Evolutionary conservation across 441 rosid species (phyloP).

Genomic region (Daphne laureola): DNA sequence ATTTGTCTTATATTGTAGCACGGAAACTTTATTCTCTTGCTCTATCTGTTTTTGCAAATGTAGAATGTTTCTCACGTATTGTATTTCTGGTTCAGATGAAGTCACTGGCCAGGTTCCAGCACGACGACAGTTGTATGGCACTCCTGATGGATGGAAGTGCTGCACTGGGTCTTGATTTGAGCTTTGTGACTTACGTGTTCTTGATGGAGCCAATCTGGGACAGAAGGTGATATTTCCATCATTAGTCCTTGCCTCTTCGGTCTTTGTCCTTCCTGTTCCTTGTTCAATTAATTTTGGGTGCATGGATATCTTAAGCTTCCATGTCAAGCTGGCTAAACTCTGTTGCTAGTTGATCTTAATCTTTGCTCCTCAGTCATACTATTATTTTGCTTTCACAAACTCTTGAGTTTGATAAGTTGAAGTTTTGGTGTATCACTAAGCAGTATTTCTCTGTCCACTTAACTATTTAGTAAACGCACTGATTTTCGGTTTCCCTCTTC

Average conservation of each 20-base stretch:
- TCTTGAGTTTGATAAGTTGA: too few relatives aligned
- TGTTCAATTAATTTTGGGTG: constrained; percentile 7
- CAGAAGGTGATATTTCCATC: constrained; percentile 62
- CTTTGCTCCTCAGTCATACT: too few relatives aligned
- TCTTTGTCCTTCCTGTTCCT: neutral
- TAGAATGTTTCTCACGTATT: constrained; percentile 2
- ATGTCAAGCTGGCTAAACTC: too few relatives aligned
- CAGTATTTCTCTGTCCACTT: neutral
- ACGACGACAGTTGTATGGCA: constrained; percentile 68
- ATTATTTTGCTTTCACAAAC: too few relatives aligned
- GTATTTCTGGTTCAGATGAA: constrained; percentile 49
- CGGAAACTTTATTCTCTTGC: too few relatives aligned
- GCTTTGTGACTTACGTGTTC: constrained; percentile 84
- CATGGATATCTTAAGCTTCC: neutral
- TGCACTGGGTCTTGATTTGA: constrained; percentile 94
- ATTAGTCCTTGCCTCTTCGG: neutral
- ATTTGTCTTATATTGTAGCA: too few relatives aligned
- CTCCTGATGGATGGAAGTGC: constrained; percentile 98
- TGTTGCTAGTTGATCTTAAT: too few relatives aligned
- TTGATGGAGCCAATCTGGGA: constrained; percentile 99
- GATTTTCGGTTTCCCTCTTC: constrained; percentile 1
- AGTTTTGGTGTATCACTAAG: too few relatives aligned
- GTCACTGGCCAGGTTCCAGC: constrained; percentile 60
- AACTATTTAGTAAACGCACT: neutral
- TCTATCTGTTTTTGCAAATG: too few relatives aligned